Percentiles rank a stretch among this genome's conserved stretches.
phyloP scores from a whole-genome alignment of 495 filamentous ascomycete genomes.

The Talaromyces trachyspermus region DNA sequence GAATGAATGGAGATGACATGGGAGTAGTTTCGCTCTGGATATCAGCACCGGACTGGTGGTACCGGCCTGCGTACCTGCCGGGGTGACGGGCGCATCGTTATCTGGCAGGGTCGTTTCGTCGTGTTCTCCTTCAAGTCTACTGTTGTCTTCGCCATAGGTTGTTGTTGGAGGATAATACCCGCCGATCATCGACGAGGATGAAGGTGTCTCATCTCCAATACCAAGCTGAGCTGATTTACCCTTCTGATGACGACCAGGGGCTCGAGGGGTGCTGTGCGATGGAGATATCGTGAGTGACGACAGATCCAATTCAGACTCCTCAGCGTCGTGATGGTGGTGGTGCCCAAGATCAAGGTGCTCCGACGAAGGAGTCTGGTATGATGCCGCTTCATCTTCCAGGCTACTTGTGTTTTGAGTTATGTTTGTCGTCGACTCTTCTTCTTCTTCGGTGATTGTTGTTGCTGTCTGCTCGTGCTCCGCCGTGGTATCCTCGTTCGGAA shows the following conservation, averaged over 20 bases:
- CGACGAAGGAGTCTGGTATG: constrained; percentile 31
- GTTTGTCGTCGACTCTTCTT: constrained; percentile 45
- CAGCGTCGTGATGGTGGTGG: constrained; percentile 19
- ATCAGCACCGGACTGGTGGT: no score
- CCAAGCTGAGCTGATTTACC: no score
- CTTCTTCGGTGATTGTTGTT: no score
- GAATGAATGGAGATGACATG: constrained; percentile 45
- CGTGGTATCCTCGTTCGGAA: constrained; percentile 43
- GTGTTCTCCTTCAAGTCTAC: background rate
- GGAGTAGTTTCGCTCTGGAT: constrained; percentile 24
- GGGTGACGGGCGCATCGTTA: constrained; percentile 23
- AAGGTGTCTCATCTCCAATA: constrained; percentile 32
- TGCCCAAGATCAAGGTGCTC: constrained; percentile 14
- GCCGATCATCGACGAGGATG: constrained; percentile 36
- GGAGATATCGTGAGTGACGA: constrained; percentile 49
- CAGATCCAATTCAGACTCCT: constrained; percentile 44
- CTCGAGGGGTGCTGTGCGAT: constrained; percentile 40
- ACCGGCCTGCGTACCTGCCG: constrained; percentile 21
- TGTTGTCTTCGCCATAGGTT: constrained; percentile 41
- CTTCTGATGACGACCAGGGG: constrained; percentile 15
- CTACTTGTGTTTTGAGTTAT: constrained; percentile 31
- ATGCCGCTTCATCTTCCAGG: constrained; percentile 20
- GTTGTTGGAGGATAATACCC: constrained; percentile 44
- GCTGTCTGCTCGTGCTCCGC: constrained; percentile 41
- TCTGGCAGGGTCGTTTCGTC: background rate